Evolutionary conservation across 2,329 filamentous ascomycete species (phyloP).

Genomic region (Aspergillus pseudoviridinutans): DNA sequence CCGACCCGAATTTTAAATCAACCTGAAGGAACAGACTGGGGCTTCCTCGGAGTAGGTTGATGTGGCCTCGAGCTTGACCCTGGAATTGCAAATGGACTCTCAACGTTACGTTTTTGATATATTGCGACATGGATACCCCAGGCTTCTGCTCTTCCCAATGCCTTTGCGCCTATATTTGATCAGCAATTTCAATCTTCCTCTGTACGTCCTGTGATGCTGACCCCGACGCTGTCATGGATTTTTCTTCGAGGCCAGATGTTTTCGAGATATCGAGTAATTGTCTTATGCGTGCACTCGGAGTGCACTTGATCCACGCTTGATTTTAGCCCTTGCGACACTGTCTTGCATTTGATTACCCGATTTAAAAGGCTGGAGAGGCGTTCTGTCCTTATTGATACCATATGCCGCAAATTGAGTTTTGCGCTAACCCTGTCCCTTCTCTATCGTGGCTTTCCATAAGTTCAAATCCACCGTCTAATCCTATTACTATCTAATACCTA

Average conservation of each 20-base stretch:
- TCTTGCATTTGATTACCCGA: not conserved
- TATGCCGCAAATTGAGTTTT: not conserved
- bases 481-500: not conserved
- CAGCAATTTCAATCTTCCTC: not conserved
- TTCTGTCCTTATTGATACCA: not conserved
- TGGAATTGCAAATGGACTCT: not conserved
- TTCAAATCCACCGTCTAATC: not conserved
- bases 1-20: slow-evolving; percentile 33
- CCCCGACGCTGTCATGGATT: not conserved
- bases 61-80: not conserved
- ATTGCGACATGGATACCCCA: not conserved
- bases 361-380: not conserved
- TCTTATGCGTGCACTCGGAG: not conserved
- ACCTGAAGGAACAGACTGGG: slow-evolving; percentile 39
- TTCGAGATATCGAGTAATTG: not conserved
- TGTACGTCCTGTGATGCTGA: not conserved
- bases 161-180: not conserved
- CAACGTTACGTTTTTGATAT: not conserved
- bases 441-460: not conserved
- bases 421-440: not conserved
- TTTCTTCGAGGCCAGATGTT: not conserved
- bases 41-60: slow-evolving; percentile 37
- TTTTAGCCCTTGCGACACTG: not conserved
- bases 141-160: not conserved
- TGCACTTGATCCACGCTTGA: not conserved